phyloP scores from a whole-genome alignment of 805 yeast genomes.

The Pichia cabralensis region DNA sequence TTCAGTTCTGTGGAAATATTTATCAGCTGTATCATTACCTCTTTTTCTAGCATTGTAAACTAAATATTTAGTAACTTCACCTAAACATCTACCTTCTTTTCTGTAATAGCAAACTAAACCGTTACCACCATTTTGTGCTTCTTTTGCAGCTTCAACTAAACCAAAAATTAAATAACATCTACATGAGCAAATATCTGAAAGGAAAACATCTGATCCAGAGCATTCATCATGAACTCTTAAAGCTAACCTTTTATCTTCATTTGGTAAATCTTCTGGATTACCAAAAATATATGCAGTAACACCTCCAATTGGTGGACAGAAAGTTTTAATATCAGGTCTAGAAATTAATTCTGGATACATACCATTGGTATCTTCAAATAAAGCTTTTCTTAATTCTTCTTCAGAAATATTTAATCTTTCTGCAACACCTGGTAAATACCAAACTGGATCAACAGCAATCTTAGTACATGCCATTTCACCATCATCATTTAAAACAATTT shows the following conservation, averaged over 20 bases:
- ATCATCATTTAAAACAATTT: conserved; percentile 44
- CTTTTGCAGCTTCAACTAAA: conserved; percentile 56
- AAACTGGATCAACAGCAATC: conserved; percentile 61
- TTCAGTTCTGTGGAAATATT: conserved; percentile 59
- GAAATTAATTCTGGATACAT: conserved; percentile 62
- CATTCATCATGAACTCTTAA: conserved; percentile 61
- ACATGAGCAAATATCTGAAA: conserved; percentile 61
- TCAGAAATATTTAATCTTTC: conserved; percentile 50
- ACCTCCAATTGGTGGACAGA: conserved; percentile 64
- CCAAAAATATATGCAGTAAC: conserved; percentile 59
- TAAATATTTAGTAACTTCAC: conserved; percentile 60
- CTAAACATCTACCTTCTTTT: conserved; percentile 61
- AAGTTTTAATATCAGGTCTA: conserved; percentile 56
- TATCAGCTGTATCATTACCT: conserved; percentile 59
- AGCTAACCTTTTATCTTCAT: conserved; percentile 41
- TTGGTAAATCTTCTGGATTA: conserved; percentile 43
- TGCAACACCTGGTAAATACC: conserved; percentile 65
- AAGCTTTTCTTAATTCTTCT: conserved; percentile 43
- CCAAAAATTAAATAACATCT: conserved; percentile 61
- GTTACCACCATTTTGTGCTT: conserved; percentile 57
- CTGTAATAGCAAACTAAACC: conserved; percentile 58
- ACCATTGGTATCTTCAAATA: conserved; percentile 62
- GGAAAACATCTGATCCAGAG: conserved; percentile 61
- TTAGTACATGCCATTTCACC: conserved; percentile 58
- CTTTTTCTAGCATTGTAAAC: conserved; percentile 66